Evolutionary conservation across 306 rosid species (phyloP), one percentile per base, ranked within the genome.

Genomic region (Fragaria nilgerrensis): DNA sequence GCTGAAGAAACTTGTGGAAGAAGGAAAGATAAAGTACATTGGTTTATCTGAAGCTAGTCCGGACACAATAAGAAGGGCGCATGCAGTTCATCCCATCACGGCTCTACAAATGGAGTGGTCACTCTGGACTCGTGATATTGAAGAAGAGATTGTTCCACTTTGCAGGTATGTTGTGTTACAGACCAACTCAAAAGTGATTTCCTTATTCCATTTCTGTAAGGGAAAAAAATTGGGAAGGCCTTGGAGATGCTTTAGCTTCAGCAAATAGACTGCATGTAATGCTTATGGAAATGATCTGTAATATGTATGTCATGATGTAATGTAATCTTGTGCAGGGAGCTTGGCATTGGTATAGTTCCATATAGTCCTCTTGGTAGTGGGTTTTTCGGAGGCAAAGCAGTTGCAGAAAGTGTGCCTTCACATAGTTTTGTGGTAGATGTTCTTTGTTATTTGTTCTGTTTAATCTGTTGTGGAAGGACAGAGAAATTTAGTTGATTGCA

Each of bases 51-150:
- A 90, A 67, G 90, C 98, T 1, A 86, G 91, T 73, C 85, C 94
- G 0, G 91, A 90, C 71, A 90, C 98, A 48, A 90, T 90, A 74
- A 90, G 83, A 61, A 89, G 97, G 77, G 96, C 97, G 0, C 96
- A 92, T 82, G 96, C 87, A 0, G 90, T 92, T 82, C 97, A 90
- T 81, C 96, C 94, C 11, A 82, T 92, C 77, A 87, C 94, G 0
- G 94, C 94, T 1, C 9, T 90, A 20, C 97, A 90, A 73, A 87
- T 87, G 81, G 97, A 92, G 81, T 92, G 92, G 92, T 92, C 97
- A 0, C 84, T 92, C 1, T 92, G 96, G 94, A 77, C 86, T 47
- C 91, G 97, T 20, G 97, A 93, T 45, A 80, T 93, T 22, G 94
- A 93, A 68, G 90, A 89, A 0, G 94, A 84, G 80, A 84, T 90